These are phyloP conservation scores for Aspergillus bertholletiae DNA, from an alignment of 495 filamentous ascomycete species.

Conservation along the genomic window DNA sequence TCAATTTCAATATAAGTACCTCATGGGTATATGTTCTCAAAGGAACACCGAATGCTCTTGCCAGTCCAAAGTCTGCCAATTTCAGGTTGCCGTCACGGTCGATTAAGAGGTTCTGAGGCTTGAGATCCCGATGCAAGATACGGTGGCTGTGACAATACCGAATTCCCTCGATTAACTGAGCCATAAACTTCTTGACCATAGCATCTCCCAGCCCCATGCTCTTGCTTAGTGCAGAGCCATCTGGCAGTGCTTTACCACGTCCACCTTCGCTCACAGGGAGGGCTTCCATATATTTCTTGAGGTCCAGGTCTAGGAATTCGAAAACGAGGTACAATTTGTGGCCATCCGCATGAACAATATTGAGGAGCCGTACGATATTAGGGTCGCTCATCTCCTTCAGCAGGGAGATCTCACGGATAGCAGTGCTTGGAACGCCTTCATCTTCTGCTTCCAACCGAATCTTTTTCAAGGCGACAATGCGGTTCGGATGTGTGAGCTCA, in stretches of 20 bases:
- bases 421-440: constrained; percentile 94
- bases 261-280: constrained; percentile 88
- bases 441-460: constrained; percentile 97
- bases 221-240: constrained; percentile 65
- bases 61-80: constrained; percentile 95
- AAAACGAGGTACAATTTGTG: constrained; percentile 96
- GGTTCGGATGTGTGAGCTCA: constrained; percentile 70
- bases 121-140: constrained; percentile 91
- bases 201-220: constrained; percentile 77
- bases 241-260: constrained; percentile 81
- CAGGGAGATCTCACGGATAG: constrained; percentile 93
- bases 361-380: constrained; percentile 86
- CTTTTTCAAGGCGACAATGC: constrained; percentile 95
- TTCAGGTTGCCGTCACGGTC: constrained; percentile 94
- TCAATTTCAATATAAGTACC: constrained; percentile 33
- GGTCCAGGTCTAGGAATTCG: constrained; percentile 88
- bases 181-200: constrained; percentile 98
- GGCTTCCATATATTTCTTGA: constrained; percentile 99
- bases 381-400: constrained; percentile 97
- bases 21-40: constrained; percentile 97
- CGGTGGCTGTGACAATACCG: constrained; percentile 96
- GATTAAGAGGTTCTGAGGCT: constrained; percentile 97
- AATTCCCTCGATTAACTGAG: constrained; percentile 85
- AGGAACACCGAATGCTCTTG: constrained; percentile 93
- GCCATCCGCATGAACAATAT: constrained; percentile 95